Evolutionary conservation across 371 early-diverging fungal genomes (phyloP).

Genomic region (Synchytrium microbalum): DNA sequence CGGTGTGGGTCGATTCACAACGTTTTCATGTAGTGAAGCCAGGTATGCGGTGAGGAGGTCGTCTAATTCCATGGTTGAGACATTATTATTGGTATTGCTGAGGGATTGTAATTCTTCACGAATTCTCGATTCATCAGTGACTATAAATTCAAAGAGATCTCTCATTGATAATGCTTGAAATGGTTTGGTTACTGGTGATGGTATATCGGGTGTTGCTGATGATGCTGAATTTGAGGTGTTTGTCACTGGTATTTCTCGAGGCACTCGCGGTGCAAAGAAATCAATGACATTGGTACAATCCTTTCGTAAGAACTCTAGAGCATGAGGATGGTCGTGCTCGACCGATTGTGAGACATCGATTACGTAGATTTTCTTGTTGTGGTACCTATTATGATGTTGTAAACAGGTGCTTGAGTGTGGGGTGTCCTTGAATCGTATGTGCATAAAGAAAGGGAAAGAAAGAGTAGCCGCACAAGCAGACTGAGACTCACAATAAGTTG

Average conservation of each 20-base stretch:
- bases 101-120: constrained; percentile 19
- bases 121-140: constrained; percentile 10
- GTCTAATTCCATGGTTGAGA: not conserved
- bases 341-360: constrained; percentile 99
- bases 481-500: constrained; percentile 76
- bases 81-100: constrained; percentile 8
- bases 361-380: constrained; percentile 73
- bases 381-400: constrained; percentile 46
- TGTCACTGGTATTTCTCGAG: not conserved
- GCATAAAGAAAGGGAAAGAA: not conserved
- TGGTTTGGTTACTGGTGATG: not conserved
- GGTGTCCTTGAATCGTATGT: not conserved
- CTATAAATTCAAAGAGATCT: constrained; percentile 85
- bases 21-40: not conserved
- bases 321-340: constrained; percentile 98
- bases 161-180: constrained; percentile 57
- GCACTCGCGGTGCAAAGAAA: constrained; percentile 70
- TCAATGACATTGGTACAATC: constrained; percentile 95
- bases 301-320: constrained; percentile 93
- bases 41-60: not conserved
- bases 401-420: not conserved
- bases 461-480: not conserved
- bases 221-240: not conserved
- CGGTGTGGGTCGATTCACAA: not conserved
- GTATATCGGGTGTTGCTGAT: not conserved